Evolutionary conservation across 2,329 filamentous ascomycete species (phyloP).

Genomic region (Penicillium sp.): DNA sequence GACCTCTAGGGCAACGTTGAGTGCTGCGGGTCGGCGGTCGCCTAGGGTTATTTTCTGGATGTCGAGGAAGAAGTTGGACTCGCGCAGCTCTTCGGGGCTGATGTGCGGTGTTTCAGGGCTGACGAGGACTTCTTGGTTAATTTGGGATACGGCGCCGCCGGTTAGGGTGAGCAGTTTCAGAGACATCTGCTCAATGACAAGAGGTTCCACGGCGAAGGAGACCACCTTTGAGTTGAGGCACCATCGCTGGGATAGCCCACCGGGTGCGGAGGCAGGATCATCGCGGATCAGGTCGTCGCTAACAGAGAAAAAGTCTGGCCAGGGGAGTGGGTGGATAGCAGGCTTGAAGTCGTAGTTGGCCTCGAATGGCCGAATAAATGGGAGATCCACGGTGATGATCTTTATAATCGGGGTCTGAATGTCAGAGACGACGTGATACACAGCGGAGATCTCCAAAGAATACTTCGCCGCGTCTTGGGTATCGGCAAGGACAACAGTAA

Average conservation of each 20-base stretch:
- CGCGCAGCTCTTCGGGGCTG: constrained; percentile 67
- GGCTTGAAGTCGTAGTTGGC: constrained; percentile 87
- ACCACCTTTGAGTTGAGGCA: constrained; percentile 69
- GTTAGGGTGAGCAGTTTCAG: constrained; percentile 63
- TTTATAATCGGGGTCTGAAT: constrained; percentile 79
- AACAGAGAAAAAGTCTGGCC: constrained; percentile 83
- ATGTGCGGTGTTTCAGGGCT: constrained; percentile 48
- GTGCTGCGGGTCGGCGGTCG: constrained; percentile 72
- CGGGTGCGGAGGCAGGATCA: constrained; percentile 36
- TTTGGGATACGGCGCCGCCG: constrained; percentile 63
- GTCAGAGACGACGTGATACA: constrained; percentile 80
- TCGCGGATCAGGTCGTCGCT: constrained; percentile 45
- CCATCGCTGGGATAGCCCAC: constrained; percentile 80
- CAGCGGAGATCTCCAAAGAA: constrained; percentile 70
- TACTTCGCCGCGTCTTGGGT: constrained; percentile 58
- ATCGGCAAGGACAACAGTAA: constrained; percentile 55
- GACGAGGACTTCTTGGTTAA: constrained; percentile 38
- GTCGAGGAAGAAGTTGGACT: constrained; percentile 71
- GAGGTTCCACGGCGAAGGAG: constrained; percentile 70
- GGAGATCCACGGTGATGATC: constrained; percentile 66
- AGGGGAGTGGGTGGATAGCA: constrained; percentile 72
- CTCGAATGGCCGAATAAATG: constrained; percentile 82
- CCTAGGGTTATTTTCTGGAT: constrained; percentile 78
- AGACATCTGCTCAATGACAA: constrained; percentile 65
- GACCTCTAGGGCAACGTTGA: constrained; percentile 75